Percentiles rank a stretch among this genome's conserved stretches.
These are phyloP conservation scores for Quercus mongolica DNA, from an alignment of 306 rosid species.

Conservation along the genomic window DNA sequence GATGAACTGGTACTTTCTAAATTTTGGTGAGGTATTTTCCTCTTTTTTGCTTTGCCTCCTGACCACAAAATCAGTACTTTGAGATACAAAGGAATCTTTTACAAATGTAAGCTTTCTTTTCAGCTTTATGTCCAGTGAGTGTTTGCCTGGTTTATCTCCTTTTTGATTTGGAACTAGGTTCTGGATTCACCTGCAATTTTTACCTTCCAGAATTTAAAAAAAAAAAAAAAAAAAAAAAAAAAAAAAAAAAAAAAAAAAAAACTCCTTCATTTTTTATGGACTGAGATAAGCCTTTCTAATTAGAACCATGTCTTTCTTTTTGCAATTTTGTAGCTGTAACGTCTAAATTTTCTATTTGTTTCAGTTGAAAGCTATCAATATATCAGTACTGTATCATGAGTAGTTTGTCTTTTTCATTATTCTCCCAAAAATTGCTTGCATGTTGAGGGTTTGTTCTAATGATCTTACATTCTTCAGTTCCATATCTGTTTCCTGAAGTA, in stretches of 20 bases:
- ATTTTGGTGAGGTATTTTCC: not conserved
- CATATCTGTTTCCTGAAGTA: not conserved
- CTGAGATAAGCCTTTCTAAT: not conserved
- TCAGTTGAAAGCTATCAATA: not conserved
- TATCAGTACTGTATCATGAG: not conserved
- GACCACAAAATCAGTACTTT: constrained; percentile 22
- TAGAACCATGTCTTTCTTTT: not conserved
- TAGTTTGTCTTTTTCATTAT: not conserved
- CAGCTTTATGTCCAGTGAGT: constrained; percentile 15
- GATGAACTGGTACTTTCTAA: not conserved
- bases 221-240: not conserved
- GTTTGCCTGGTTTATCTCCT: constrained; percentile 19
- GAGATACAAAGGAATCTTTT: constrained; percentile 23
- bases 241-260: no score
- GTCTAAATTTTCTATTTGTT: no score
- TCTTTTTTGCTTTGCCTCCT: constrained; percentile 24
- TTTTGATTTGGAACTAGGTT: constrained; percentile 11
- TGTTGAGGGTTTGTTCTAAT: constrained; percentile 7
- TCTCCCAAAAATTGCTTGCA: not conserved
- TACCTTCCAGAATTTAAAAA: constrained; percentile 6
- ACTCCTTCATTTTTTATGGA: not conserved
- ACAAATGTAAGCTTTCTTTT: constrained; percentile 3
- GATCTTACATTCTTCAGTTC: constrained; percentile 4
- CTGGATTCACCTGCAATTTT: constrained; percentile 18
- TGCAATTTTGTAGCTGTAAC: not conserved